Conservation (phyloP, 306 rosid genomes). For the Cucumis cinereus region DNA sequence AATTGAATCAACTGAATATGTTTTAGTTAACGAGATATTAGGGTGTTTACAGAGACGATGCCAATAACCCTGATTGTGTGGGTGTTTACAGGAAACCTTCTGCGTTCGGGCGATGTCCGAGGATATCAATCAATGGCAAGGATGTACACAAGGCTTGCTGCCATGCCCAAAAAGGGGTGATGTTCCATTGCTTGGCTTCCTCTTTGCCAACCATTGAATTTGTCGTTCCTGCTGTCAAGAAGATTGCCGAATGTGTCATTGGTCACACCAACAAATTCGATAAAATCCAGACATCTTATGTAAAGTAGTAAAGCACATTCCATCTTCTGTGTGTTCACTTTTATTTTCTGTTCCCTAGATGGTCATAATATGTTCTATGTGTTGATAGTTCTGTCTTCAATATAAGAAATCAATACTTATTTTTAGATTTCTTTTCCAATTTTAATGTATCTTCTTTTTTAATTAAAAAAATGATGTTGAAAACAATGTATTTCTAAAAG, state of each 20-base stretch:
- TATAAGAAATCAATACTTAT: not conserved
- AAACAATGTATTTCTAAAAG: not conserved
- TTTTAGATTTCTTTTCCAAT: not conserved
- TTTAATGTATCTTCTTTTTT: not conserved
- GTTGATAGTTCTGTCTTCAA: not conserved
- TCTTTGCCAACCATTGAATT: not conserved
- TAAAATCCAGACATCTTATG: not conserved
- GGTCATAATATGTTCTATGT: not conserved
- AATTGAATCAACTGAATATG: not conserved
- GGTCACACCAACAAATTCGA: not conserved
- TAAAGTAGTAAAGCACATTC: not conserved
- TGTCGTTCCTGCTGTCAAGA: not conserved
- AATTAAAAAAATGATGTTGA: not conserved
- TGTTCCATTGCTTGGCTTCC: not conserved
- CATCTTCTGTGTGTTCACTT: not conserved
- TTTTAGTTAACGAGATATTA: not conserved
- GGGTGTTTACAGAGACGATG: not conserved
- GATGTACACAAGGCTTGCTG: conserved; percentile 94
- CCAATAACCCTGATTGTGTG: not conserved
- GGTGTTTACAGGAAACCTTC: conserved; percentile 59
- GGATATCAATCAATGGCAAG: conserved; percentile 94
- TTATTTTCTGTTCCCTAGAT: not conserved
- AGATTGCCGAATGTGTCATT: not conserved
- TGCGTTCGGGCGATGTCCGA: conserved; percentile 78
- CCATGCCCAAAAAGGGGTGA: conserved; percentile 97